Evolutionary conservation across 306 rosid species (phyloP).

Genomic region (Cicer chorassanicum): DNA sequence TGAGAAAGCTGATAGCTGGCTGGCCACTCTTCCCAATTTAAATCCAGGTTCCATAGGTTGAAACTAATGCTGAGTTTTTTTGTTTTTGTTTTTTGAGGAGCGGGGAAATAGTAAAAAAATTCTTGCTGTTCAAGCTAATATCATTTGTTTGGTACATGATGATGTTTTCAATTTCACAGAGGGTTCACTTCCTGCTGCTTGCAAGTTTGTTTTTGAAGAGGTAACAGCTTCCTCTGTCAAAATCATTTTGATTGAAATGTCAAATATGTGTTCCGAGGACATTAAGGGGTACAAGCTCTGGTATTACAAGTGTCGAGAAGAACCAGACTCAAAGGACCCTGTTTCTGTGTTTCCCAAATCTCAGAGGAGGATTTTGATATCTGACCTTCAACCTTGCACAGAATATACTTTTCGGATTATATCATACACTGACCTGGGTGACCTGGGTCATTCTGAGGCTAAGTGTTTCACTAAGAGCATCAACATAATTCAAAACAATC

Average conservation of each 20-base stretch:
- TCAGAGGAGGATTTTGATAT: conserved; percentile 88
- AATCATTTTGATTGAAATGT: conserved; percentile 74
- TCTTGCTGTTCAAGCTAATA: conserved; percentile 35
- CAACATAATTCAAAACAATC: conserved; percentile 61
- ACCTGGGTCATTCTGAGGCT: conserved; percentile 94
- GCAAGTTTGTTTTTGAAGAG: conserved; percentile 97
- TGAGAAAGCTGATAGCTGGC: conserved; percentile 83
- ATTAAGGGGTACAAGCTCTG: conserved; percentile 93
- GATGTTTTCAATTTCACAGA: conserved; percentile 56
- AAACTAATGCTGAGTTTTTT: conserved; percentile 23
- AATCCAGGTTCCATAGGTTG: conserved; percentile 71
- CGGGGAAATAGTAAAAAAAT: conserved; percentile 5
- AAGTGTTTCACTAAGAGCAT: conserved; percentile 89
- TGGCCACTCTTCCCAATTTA: conserved; percentile 54
- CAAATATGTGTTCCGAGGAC: conserved; percentile 58
- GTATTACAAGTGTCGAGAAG: conserved; percentile 81
- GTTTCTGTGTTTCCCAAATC: conserved; percentile 76
- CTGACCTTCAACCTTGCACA: conserved; percentile 88
- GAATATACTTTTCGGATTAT: conserved; percentile 82
- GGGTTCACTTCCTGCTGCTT: conserved; percentile 94
- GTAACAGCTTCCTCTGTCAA: conserved; percentile 70
- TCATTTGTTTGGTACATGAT: conserved; percentile 38
- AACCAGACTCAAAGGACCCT: conserved; percentile 66
- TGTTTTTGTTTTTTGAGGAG: not conserved
- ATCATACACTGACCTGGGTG: conserved; percentile 71